Evolutionary conservation across 257 asterid species (phyloP).

Genomic region (Solanum medicagineum): DNA sequence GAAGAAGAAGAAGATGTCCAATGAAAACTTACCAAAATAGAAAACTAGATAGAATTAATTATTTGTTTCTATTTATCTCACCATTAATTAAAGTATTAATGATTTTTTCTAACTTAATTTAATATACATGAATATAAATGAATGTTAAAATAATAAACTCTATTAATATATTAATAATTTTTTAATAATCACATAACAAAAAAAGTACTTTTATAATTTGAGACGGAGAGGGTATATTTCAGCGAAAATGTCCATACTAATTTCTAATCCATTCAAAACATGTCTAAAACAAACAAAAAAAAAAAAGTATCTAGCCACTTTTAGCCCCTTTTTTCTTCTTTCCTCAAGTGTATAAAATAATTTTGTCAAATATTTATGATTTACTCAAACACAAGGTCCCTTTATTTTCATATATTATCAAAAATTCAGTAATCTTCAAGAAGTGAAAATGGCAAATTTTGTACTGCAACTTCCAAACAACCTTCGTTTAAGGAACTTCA

Average conservation of each 20-base stretch:
- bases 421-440: not conserved
- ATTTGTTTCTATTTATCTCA: too few relatives aligned
- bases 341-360: not conserved
- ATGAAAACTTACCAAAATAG: too few relatives aligned
- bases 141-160: too few relatives aligned
- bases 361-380: not conserved
- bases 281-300: too few relatives aligned
- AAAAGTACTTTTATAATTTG: too few relatives aligned
- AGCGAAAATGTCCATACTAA: not conserved
- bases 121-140: too few relatives aligned
- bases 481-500: slow-evolving; percentile 21
- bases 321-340: not conserved
- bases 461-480: slow-evolving; percentile 35
- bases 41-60: too few relatives aligned
- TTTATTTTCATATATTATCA: not conserved
- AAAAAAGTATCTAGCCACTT: not conserved
- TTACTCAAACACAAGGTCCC: not conserved
- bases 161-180: too few relatives aligned
- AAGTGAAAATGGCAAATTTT: slow-evolving; percentile 37
- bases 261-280: not conserved
- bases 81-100: too few relatives aligned
- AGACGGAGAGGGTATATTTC: too few relatives aligned
- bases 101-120: too few relatives aligned
- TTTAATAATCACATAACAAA: accelerated
- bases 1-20: too few relatives aligned